Percentiles rank a stretch among this genome's conserved stretches.
Conservation (phyloP, 768 basidiomycete genomes). For the Serendipita sp. region DNA sequence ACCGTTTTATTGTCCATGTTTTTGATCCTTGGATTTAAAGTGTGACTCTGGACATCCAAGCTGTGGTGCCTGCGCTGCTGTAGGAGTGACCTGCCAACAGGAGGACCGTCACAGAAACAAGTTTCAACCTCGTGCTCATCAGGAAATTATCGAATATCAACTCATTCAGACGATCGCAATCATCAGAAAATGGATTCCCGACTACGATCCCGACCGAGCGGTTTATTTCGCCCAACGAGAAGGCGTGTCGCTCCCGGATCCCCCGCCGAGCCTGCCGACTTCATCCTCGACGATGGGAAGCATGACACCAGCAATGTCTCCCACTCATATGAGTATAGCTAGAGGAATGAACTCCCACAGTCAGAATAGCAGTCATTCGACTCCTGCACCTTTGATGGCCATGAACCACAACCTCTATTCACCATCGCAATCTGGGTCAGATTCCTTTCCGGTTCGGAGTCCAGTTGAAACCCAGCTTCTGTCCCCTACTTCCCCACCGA, state of each 20-base stretch:
- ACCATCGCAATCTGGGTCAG: neutral
- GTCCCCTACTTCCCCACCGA: neutral
- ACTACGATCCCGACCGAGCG: conserved; percentile 48
- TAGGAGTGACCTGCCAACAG: conserved; percentile 66
- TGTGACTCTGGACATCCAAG: conserved; percentile 84
- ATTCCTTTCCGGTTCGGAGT: neutral
- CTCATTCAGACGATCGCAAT: conserved; percentile 64
- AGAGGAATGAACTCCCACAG: conserved; percentile 19
- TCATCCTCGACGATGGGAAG: conserved; percentile 11
- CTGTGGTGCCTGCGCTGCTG: conserved; percentile 75
- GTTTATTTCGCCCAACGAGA: conserved; percentile 50
- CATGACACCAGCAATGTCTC: conserved; percentile 5
- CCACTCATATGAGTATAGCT: conserved; percentile 17
- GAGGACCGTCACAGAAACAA: conserved; percentile 81
- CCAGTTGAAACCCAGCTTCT: neutral
- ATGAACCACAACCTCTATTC: neutral
- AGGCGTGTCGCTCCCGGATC: conserved; percentile 34
- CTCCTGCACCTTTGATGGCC: neutral
- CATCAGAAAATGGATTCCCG: conserved; percentile 53
- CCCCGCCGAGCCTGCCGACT: conserved; percentile 5
- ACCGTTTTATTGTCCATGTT: conserved; percentile 4
- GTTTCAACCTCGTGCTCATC: conserved; percentile 69
- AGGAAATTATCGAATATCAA: conserved; percentile 67
- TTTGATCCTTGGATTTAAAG: conserved; percentile 23
- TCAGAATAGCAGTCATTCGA: neutral